Base-by-base conservation (phyloP, 2,329 filamentous ascomycete species). In the Botrytis aclada region DNA sequence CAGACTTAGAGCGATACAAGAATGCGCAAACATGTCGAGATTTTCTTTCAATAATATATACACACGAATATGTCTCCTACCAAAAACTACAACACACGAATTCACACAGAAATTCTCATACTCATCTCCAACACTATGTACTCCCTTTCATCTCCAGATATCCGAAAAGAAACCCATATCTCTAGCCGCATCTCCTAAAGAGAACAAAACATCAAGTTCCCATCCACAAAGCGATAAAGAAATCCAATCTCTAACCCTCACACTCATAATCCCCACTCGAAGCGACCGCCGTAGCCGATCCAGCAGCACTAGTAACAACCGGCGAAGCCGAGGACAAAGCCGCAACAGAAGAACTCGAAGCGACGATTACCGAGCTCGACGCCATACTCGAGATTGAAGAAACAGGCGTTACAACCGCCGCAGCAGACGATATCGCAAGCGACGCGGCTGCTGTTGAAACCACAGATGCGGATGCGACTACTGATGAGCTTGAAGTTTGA, bases 1-100 rank as follows among this genome's bases (percentile, higher is more conserved):
- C 22, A n/a, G 10, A 51, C 0, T 3, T 2, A 3, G n/a, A 25
- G 6, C 6, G 8, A n/a, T n/a, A n/a, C 5, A 5, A 25, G 16
- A 5, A 9, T 14, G 2, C 10, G 25, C 25, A n/a, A 2, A 51
- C 0, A 12, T 51, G 3, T 51, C 47, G 4, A 14, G n/a, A 12
- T 47, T 25, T 9, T 25, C 12, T 12, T 47, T 9, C 45, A 25
- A 25, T 0, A 47, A 47, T 47, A 12, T 25, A n/a, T n/a, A 14
- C 25, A 51, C 25, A 51, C 10, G 10, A 12, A 51, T 14, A 14
- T 2, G 2, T n/a, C 22, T 51, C 22, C 47, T 45, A 51, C 22
- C 2, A n/a, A 51, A 51, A 14, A 6, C 10, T 51, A 14, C 1
- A 5, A n/a, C 14, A 51, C 10, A n/a, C 1, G 0, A 51, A 51